phyloP scores from a whole-genome alignment of 2,329 filamentous ascomycete genomes.

The Penicillium sp. region DNA sequence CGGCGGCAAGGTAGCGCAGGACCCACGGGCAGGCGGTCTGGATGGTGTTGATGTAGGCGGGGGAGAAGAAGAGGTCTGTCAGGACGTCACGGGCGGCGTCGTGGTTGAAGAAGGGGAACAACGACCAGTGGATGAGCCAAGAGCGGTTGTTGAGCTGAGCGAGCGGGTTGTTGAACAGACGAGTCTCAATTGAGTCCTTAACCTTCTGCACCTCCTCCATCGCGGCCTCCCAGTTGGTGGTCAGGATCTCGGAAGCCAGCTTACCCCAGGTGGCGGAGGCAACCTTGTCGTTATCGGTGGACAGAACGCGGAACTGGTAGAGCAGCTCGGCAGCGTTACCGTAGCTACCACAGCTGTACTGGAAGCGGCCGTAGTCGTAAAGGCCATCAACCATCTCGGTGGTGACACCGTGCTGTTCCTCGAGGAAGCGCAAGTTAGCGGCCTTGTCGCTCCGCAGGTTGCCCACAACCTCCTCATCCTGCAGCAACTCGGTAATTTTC shows the following conservation, averaged over 20 bases:
- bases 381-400: slow-evolving; percentile 94
- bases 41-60: slow-evolving; percentile 98
- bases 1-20: slow-evolving; percentile 86
- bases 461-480: slow-evolving; percentile 84
- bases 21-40: slow-evolving; percentile 98
- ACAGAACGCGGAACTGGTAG: slow-evolving; percentile 96
- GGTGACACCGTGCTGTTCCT: slow-evolving; percentile 94
- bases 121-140: slow-evolving; percentile 96
- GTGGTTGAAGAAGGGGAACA: slow-evolving; percentile 99
- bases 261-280: slow-evolving; percentile 96
- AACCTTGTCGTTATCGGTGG: slow-evolving; percentile 98
- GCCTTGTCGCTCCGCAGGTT: slow-evolving; percentile 95
- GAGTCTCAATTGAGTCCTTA: slow-evolving; percentile 87
- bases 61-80: slow-evolving; percentile 95
- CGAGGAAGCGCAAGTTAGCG: slow-evolving; percentile 96
- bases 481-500: slow-evolving; percentile 84
- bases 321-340: slow-evolving; percentile 84
- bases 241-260: slow-evolving; percentile 92
- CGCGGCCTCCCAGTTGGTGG: slow-evolving; percentile 89
- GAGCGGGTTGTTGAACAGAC: slow-evolving; percentile 93
- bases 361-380: slow-evolving; percentile 94
- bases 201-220: slow-evolving; percentile 90
- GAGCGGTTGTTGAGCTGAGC: slow-evolving; percentile 95
- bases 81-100: slow-evolving; percentile 86
- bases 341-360: slow-evolving; percentile 97